These are phyloP conservation scores for Cyberlindnera nakhonratchasimensis DNA, from an alignment of 805 yeast genomes.

Conservation along the genomic window DNA sequence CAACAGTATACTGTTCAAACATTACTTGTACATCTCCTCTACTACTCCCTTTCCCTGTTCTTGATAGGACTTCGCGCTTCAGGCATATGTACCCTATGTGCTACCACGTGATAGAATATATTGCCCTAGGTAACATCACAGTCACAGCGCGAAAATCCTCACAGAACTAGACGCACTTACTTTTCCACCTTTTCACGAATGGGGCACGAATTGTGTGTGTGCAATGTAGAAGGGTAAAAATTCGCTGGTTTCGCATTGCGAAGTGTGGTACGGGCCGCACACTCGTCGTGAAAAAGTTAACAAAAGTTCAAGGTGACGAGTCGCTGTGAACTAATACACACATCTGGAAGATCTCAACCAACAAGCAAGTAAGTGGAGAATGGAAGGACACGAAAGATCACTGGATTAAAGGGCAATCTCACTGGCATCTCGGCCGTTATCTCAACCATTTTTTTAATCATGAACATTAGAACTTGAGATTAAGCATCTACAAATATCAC, in stretches of 20 bases:
- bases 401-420: background rate
- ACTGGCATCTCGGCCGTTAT: background rate
- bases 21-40: too few species aligned
- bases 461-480: too few species aligned
- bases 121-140: slow-evolving; percentile 1
- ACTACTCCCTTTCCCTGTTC: too few species aligned
- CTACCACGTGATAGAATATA: background rate
- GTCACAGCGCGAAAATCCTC: slow-evolving; percentile 4
- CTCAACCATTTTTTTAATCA: too few species aligned
- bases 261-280: slow-evolving; percentile 12
- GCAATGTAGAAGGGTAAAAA: background rate
- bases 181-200: background rate
- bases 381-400: background rate
- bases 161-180: background rate
- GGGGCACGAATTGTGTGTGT: too few species aligned
- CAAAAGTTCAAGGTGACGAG: slow-evolving; percentile 14
- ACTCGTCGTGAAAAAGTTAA: slow-evolving; percentile 17
- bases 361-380: slow-evolving; percentile 20
- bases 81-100: background rate
- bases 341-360: slow-evolving; percentile 6
- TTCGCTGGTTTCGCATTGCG: background rate
- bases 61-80: too few species aligned
- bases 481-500: background rate
- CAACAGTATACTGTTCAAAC: too few species aligned
- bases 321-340: background rate